Evolutionary conservation across 2,329 filamentous ascomycete species (phyloP).

Genomic region (Fusarium piperis): DNA sequence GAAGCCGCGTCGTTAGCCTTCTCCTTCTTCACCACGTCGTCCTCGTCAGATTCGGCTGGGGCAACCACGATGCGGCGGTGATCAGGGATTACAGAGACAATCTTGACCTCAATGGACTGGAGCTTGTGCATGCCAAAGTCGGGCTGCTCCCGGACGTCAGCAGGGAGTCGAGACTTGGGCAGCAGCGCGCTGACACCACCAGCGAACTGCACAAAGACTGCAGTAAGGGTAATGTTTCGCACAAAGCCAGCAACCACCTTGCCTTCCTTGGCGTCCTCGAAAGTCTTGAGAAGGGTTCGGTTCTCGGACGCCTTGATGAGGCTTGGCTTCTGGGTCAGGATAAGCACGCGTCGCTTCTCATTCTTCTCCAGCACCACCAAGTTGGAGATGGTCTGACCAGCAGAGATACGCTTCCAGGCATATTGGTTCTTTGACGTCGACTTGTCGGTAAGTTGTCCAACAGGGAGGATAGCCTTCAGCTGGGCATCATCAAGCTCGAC

Average conservation of each 20-base stretch:
- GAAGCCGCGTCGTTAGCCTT: slow-evolving; percentile 45
- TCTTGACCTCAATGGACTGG: slow-evolving; percentile 78
- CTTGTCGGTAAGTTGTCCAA: slow-evolving; percentile 86
- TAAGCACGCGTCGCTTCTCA: slow-evolving; percentile 77
- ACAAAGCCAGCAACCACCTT: slow-evolving; percentile 81
- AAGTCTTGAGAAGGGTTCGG: slow-evolving; percentile 74
- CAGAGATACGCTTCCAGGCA: slow-evolving; percentile 80
- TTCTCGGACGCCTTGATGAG: slow-evolving; percentile 79
- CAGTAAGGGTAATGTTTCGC: slow-evolving; percentile 82
- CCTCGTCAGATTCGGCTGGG: slow-evolving; percentile 58
- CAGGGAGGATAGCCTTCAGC: slow-evolving; percentile 79
- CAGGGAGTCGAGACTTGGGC: slow-evolving; percentile 79
- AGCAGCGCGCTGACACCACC: slow-evolving; percentile 80
- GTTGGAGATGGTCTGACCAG: slow-evolving; percentile 83
- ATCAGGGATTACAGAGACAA: slow-evolving; percentile 77
- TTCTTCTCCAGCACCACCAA: slow-evolving; percentile 90
- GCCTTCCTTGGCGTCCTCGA: slow-evolving; percentile 77
- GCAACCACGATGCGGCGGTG: slow-evolving; percentile 73
- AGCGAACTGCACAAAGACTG: slow-evolving; percentile 89
- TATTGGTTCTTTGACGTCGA: slow-evolving; percentile 80
- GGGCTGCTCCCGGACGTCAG: slow-evolving; percentile 72
- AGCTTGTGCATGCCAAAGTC: slow-evolving; percentile 83
- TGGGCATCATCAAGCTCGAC: slow-evolving; percentile 79
- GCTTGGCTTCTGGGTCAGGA: slow-evolving; percentile 84
- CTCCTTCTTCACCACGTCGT: slow-evolving; percentile 50